Conservation (phyloP, 1,284 basidiomycete genomes). For the Heterobasidion occidentale region DNA sequence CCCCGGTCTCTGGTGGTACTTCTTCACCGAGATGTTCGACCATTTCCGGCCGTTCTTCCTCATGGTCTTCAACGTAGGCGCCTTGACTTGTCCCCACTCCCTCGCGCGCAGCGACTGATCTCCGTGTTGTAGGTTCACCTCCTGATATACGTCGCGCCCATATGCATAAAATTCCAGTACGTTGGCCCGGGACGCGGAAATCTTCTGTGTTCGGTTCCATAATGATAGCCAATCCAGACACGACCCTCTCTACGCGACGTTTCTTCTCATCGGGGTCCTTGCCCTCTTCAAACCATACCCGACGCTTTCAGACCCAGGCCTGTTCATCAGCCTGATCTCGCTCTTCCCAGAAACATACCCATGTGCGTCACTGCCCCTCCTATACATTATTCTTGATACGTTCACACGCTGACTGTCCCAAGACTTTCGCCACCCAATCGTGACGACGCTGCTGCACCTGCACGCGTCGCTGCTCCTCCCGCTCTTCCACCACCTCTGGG, state of each 20-base stretch:
- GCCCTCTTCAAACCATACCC: constrained; percentile 91
- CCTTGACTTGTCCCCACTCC: constrained; percentile 1
- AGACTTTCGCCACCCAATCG: constrained; percentile 87
- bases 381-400: constrained; percentile 1
- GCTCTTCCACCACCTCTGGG: constrained; percentile 90
- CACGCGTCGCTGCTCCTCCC: constrained; percentile 86
- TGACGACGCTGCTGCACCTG: constrained; percentile 77
- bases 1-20: constrained; percentile 97
- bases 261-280: constrained; percentile 72
- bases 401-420: constrained; percentile 2
- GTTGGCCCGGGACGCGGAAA: constrained; percentile 14
- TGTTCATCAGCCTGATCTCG: constrained; percentile 76
- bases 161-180: constrained; percentile 84
- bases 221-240: constrained; percentile 37
- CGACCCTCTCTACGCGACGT: constrained; percentile 78
- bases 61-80: constrained; percentile 83
- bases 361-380: constrained; percentile 42
- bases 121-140: constrained; percentile 65
- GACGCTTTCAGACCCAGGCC: constrained; percentile 79
- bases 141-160: constrained; percentile 75
- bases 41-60: constrained; percentile 95
- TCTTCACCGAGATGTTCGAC: constrained; percentile 99
- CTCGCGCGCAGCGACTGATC: background rate
- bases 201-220: background rate
- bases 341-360: constrained; percentile 82